Evolutionary conservation across 139 green algal genomes (phyloP), one percentile per base, ranked within the genome.

Genomic region (Spirogloea muscicola): DNA sequence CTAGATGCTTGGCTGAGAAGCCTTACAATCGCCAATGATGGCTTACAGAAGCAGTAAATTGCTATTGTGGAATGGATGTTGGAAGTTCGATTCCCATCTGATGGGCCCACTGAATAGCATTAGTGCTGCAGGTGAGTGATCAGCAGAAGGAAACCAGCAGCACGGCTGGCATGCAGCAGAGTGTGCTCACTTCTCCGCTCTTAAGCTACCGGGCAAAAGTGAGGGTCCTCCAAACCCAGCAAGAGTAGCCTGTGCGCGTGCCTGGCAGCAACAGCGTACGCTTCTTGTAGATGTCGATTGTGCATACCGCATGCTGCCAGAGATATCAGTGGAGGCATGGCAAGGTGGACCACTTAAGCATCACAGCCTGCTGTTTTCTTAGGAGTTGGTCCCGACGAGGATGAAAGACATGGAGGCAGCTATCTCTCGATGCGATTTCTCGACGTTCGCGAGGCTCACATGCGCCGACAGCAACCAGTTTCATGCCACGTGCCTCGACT

Each of bases 391-490:
- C 16, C 77, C 75, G 2, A 10, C 72, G 65, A 52, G 76, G 18
- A 83, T 84, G 7, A 21, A n/a, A 27, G 76, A 7, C 4, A 84
- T 84, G 77, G 75, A 84, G 42, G 21, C 16, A 21, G 77, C 77
- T 16, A 85, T 84, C 6, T 10, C 29, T 10, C 37, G 18, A 0
- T 27, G 60, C 1, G 76, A 84, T 64, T 84, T 84, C 46, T 3
- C 31, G 0, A 10, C 38, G 1, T 84, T 84, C 60, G 74, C 49
- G 0, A 13, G 37, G 0, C 34, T 84, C 9, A 84, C 76, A n/a
- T 76, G 72, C 13, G 63, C 74, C 0, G 77, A 84, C 61, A 84
- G 75, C 69, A 84, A 84, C 61, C 77, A 84, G 63, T 79, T 84
- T 27, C 77, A 84, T 41, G 77, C 75, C 48, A 77, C 41, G 10